Base-by-base conservation (phyloP, 768 basidiomycete genomes). In the Piloderma croceum region DNA sequence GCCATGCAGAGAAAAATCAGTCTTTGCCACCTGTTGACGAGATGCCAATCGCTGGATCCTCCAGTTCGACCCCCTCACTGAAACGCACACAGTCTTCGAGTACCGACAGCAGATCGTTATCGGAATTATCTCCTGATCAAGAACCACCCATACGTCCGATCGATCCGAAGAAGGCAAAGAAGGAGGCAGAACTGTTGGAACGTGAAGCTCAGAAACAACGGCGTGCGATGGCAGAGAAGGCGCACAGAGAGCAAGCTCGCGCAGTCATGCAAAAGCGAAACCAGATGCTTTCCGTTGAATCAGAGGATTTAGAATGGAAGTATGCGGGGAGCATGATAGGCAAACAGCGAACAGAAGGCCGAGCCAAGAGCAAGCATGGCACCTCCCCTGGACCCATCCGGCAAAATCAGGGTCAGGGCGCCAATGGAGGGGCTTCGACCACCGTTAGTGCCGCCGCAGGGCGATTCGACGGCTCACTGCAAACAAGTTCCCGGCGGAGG, bases 241-340 rank as follows among this genome's bases (percentile, higher is more conserved):
- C 69, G 55, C 80, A 88, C 46, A 78, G 81, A 51, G 92, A 96
- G 53, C 85, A 91, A 61, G 88, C 91, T 13, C 78, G 91, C 40
- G 90, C 89, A 32, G 91, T 94, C 62, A 85, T 93, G 81, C 77
- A 82, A 54, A 94, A 93, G 68, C 83, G 89, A 48, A 81, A 77
- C 44, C 79, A 82, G 49, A 72, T 90, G 61, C 68, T 86, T 52
- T 71, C 57, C 13, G 61, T 68, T 22, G 62, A 58, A 33, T 68
- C 63, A 49, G 65, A 69, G 41, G 76, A 83, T 44, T 56, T 83
- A 24, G 83, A 83, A 52, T 87, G 83, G 83, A 70, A 68, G 42
- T 39, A 64, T 35, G 59, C 44, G 61, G 69, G 49, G 66, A 73
- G 43, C 63, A 63, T 50, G 63, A 68, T 56, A 61, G 71, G 50